Evolutionary conservation across 106 monocot genomes (phyloP).

Genomic region (Alisma plantagoaquatica): DNA sequence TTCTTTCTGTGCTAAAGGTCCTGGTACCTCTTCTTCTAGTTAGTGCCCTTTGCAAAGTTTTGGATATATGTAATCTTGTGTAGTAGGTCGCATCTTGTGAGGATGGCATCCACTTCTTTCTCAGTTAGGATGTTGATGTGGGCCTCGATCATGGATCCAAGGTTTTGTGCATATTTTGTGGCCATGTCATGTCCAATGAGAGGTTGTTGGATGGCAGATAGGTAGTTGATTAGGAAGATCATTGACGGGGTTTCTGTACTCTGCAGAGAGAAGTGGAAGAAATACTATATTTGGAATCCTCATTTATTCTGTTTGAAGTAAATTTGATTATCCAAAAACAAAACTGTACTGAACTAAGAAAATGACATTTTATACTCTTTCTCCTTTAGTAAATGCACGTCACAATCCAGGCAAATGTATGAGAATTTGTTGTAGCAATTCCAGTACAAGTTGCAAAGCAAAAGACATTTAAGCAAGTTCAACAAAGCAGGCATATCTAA

Average conservation of each 20-base stretch:
- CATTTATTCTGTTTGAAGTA: too few species aligned
- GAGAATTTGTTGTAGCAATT: neutral
- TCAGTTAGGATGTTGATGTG: too few species aligned
- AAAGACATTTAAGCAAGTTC: too few species aligned
- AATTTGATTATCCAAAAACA: too few species aligned
- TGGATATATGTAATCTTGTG: conserved; percentile 48
- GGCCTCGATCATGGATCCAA: too few species aligned
- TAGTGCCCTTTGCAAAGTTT: conserved; percentile 1
- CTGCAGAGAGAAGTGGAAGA: conserved; percentile 21
- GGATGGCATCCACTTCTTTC: conserved; percentile 56
- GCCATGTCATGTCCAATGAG: conserved; percentile 56
- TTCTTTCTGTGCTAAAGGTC: conserved; percentile 33
- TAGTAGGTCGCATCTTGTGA: conserved; percentile 48
- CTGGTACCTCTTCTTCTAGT: neutral
- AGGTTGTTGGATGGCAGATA: conserved; percentile 86
- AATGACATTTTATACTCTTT: neutral
- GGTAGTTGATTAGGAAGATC: conserved; percentile 88
- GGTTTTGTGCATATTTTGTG: conserved; percentile 30
- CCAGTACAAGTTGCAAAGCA: neutral
- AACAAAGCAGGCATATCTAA: too few species aligned
- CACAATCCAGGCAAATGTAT: neutral
- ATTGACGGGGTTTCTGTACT: conserved; percentile 56
- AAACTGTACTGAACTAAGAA: neutral
- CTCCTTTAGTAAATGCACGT: too few species aligned
- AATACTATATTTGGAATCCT: too few species aligned